Evolutionary conservation across 192 early-diverging fungal genomes (phyloP).

Genomic region (Backusella sp.): DNA sequence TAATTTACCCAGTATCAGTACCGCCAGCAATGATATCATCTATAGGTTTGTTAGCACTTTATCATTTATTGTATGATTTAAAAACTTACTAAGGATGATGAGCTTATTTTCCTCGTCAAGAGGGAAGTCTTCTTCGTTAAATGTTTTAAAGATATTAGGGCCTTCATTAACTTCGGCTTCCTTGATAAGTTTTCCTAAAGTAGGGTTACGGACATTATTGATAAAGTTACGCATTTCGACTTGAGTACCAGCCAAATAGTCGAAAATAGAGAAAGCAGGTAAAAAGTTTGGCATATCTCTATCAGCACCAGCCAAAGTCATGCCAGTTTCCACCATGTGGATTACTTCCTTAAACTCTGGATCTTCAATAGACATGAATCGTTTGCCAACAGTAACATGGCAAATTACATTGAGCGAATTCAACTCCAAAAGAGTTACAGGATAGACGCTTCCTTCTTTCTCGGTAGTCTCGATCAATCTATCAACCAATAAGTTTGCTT

Average conservation of each 20-base stretch:
- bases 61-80: neutral
- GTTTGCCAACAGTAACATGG: neutral
- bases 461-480: neutral
- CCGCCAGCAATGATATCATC: slow-evolving; percentile 14
- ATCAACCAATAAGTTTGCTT: neutral
- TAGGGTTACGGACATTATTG: neutral
- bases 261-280: neutral
- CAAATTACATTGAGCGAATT: slow-evolving; percentile 9
- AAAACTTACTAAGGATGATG: neutral
- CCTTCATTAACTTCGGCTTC: neutral
- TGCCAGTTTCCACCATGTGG: neutral
- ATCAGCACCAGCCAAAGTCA: slow-evolving; percentile 8
- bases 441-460: neutral
- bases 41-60: neutral
- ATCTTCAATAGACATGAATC: slow-evolving; percentile 2
- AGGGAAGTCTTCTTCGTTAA: neutral
- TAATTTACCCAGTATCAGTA: slow-evolving; percentile 8
- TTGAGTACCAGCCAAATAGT: neutral
- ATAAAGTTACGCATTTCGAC: neutral
- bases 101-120: neutral
- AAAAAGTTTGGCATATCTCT: slow-evolving; percentile 8
- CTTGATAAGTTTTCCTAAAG: neutral
- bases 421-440: neutral
- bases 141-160: neutral
- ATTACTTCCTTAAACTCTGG: neutral